phyloP scores from a whole-genome alignment of 2,329 filamentous ascomycete species.

The Fusarium cyanostomum region DNA sequence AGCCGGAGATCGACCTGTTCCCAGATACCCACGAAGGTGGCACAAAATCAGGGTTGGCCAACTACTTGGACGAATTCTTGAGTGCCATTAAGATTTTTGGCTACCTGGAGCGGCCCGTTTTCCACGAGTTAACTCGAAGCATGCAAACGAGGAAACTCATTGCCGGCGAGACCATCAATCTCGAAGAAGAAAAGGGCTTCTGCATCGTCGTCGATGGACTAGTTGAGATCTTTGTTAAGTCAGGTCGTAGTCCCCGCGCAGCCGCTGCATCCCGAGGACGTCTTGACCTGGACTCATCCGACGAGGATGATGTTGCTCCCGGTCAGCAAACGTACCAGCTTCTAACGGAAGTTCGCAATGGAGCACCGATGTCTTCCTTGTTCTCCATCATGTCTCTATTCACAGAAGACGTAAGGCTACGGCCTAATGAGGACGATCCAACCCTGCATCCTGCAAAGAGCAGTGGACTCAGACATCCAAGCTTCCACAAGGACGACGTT shows the following conservation, averaged over 20 bases:
- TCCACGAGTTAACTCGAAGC: constrained; percentile 94
- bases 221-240: constrained; percentile 98
- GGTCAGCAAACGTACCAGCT: constrained; percentile 90
- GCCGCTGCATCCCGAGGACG: constrained; percentile 35
- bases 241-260: constrained; percentile 65
- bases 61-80: constrained; percentile 96
- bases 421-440: constrained; percentile 70
- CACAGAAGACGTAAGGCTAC: constrained; percentile 90
- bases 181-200: constrained; percentile 98
- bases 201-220: constrained; percentile 96
- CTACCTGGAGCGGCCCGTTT: constrained; percentile 94
- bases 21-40: constrained; percentile 91
- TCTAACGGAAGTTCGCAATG: constrained; percentile 96
- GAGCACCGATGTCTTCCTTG: constrained; percentile 96
- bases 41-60: constrained; percentile 89
- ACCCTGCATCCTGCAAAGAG: constrained; percentile 31
- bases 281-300: constrained; percentile 55
- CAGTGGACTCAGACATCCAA: constrained; percentile 46
- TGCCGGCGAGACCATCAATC: constrained; percentile 90
- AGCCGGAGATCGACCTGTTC: constrained; percentile 94
- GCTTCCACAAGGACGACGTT: constrained; percentile 35
- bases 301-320: constrained; percentile 74
- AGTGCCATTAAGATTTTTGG: constrained; percentile 99
- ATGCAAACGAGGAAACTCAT: constrained; percentile 99
- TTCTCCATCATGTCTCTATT: constrained; percentile 98